A percentile compares a stretch with the other conserved stretches of the same genome.
Conservation (phyloP, 1,284 basidiomycete genomes). For the Rhodotorula glutinis region DNA sequence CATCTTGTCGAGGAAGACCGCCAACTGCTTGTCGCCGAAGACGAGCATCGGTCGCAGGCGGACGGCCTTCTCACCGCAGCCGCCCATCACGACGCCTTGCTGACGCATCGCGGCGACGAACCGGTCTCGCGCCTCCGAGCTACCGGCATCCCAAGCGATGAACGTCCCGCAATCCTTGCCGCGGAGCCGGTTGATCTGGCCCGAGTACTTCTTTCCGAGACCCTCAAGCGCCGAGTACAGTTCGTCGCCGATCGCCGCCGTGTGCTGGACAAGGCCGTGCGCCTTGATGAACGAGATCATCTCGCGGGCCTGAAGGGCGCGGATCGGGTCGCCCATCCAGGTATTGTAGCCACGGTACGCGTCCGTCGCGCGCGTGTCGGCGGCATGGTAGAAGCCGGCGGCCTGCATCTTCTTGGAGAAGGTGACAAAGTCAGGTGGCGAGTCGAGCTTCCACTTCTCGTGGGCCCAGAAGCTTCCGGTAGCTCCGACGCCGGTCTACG, state of each 20-base stretch:
- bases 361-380: conserved; percentile 52
- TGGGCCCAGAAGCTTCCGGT: conserved; percentile 60
- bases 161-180: conserved; percentile 55
- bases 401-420: conserved; percentile 54
- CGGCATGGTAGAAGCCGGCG: conserved; percentile 54
- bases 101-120: conserved; percentile 52
- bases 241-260: conserved; percentile 48
- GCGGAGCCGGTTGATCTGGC: conserved; percentile 43
- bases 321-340: conserved; percentile 53
- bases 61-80: conserved; percentile 47
- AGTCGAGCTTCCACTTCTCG: conserved; percentile 55
- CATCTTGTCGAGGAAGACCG: conserved; percentile 7
- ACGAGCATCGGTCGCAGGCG: conserved; percentile 53
- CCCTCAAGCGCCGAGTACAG: conserved; percentile 47
- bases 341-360: conserved; percentile 52
- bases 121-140: conserved; percentile 49
- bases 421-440: conserved; percentile 52
- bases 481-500: conserved; percentile 54
- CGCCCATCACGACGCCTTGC: conserved; percentile 53
- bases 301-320: conserved; percentile 55
- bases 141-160: conserved; percentile 54
- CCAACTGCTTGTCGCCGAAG: conserved; percentile 16
- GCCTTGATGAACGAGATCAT: conserved; percentile 53
- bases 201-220: conserved; percentile 40
- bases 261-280: conserved; percentile 42